Conservation (phyloP, 2,329 filamentous ascomycete species). For the Periconia sp. region DNA sequence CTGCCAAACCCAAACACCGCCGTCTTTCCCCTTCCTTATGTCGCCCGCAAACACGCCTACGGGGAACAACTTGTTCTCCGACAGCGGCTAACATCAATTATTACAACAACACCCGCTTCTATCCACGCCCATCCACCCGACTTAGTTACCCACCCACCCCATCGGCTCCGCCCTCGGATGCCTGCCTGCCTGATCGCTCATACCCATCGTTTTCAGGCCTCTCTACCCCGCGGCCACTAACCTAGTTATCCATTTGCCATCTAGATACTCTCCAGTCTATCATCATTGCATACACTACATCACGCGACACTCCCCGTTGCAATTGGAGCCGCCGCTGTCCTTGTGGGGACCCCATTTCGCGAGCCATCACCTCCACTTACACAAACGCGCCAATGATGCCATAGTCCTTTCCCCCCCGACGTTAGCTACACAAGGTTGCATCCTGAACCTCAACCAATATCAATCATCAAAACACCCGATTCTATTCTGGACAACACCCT, state of each 20-base stretch:
- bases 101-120: slow-evolving; percentile 15
- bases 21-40: slow-evolving; percentile 33
- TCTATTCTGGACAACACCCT: too few species aligned
- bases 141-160: slow-evolving; percentile 12
- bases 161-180: slow-evolving; percentile 13
- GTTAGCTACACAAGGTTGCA: not conserved
- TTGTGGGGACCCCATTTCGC: not conserved
- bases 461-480: too few species aligned
- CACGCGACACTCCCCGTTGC: not conserved
- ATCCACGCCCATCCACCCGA: slow-evolving; percentile 13
- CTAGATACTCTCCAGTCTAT: not conserved
- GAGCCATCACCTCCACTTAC: not conserved
- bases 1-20: slow-evolving; percentile 5
- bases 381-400: not conserved
- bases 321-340: not conserved
- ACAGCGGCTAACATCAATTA: slow-evolving; percentile 39
- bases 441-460: not conserved
- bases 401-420: not conserved
- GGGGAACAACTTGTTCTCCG: slow-evolving; percentile 41
- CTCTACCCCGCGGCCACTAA: slow-evolving; percentile 24
- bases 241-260: not conserved
- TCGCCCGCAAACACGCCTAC: slow-evolving; percentile 37
- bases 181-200: slow-evolving; percentile 3
- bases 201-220: not conserved
- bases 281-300: not conserved